Evolutionary conservation across 176 grass and related monocot species (phyloP), one percentile per base, ranked within the genome.

Genomic region (Juncus effusus): DNA sequence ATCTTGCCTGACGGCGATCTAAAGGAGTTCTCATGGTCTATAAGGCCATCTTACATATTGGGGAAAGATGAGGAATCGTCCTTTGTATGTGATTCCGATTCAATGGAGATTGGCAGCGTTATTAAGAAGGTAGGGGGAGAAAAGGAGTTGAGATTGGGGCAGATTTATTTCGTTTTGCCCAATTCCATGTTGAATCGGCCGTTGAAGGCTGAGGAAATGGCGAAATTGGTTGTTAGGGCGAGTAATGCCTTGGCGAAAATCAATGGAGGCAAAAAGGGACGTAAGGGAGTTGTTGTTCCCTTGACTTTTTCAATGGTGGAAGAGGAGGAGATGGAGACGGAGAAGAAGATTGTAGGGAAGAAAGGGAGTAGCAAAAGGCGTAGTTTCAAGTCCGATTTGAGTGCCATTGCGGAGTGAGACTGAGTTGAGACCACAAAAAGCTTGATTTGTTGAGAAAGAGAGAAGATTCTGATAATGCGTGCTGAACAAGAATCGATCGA

Each of bases 81-180:
- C 80, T 92, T 97, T 58, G 73, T 97, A 3, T 97, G 94, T 64
- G 93, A 97, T 51, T 88, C 93, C 4, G 88, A 97, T 40, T 83
- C 19, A 70, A 86, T 97, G 68, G 93, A 80, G 63, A 76, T 97
- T 61, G 80, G 86, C 37, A 76, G 74, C 0, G 44, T 62, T 54
- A 51, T 97, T 4, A 52, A 55, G 3, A 82, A 66, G 54, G 58
- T 80, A 2, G 58, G 10, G 1, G 61, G 13, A 3, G 52, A 16
- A 16, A 86, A 80, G 44, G 78, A 82, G 75, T 72, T 97, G 44
- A 64, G 64, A 59, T 75, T 65, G 5, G 93, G 88, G 50, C 85
- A 97, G 80, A 91, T 97, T 68, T 97, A 97, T 73, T 97, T 97
- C 77, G 72, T 86, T 50, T 81, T 97, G 51, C 88, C 80, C 1